These are phyloP conservation scores for Aspergillus candidus DNA, from an alignment of 2,329 filamentous ascomycete species.

Conservation along the genomic window DNA sequence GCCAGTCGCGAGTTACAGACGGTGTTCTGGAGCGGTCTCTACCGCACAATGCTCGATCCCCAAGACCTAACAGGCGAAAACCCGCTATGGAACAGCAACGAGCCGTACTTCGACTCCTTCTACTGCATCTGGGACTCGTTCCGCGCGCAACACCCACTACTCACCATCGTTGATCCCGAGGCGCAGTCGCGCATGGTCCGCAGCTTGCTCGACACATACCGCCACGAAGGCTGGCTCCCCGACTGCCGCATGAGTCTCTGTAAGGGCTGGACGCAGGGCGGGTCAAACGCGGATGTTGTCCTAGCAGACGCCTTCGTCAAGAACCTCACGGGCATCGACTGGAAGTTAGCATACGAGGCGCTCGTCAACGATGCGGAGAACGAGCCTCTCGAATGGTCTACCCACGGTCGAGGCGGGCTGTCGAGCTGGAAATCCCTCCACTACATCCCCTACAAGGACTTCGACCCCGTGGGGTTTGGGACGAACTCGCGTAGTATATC, in stretches of 20 bases:
- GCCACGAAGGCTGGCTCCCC: conserved; percentile 62
- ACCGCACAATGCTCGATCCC: conserved; percentile 63
- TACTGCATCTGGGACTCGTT: conserved; percentile 72
- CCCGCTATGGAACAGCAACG: conserved; percentile 56
- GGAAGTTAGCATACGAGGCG: conserved; percentile 61
- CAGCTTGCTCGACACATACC: conserved; percentile 65
- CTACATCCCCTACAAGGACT: conserved; percentile 66
- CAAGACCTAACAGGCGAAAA: conserved; percentile 71
- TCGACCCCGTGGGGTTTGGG: conserved; percentile 60
- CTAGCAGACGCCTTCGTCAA: conserved; percentile 64
- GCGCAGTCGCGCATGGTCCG: conserved; percentile 60
- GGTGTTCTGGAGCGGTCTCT: conserved; percentile 65
- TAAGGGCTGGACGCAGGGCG: conserved; percentile 65
- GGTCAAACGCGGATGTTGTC: conserved; percentile 65
- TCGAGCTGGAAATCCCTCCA: conserved; percentile 63
- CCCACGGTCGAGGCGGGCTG: conserved; percentile 64
- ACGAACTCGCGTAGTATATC: conserved; percentile 65
- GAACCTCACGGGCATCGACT: conserved; percentile 60
- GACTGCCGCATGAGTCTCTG: conserved; percentile 69
- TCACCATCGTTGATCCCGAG: conserved; percentile 60
- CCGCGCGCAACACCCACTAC: conserved; percentile 60
- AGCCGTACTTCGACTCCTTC: conserved; percentile 68
- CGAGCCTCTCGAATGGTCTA: conserved; percentile 64
- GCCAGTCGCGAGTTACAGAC: conserved; percentile 33
- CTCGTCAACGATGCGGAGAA: conserved; percentile 64